phyloP scores from a whole-genome alignment of 768 basidiomycete genomes.

The Auricularia cornea region DNA sequence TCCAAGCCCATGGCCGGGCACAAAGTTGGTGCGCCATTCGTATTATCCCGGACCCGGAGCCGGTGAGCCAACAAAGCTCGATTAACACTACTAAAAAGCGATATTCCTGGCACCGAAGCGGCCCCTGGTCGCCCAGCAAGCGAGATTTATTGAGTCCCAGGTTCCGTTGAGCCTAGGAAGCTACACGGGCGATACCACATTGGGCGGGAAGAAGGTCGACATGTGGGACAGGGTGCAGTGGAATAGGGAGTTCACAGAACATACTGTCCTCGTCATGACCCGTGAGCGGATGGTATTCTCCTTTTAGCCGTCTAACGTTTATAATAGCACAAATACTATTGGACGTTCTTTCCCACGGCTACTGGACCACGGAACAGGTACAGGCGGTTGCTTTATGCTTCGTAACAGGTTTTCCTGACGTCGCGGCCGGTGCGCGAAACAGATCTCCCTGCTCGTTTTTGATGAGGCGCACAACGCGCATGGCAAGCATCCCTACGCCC shows the following conservation, averaged over 20 bases:
- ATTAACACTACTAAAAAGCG: slow-evolving; percentile 15
- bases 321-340: slow-evolving; percentile 69
- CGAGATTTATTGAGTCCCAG: slow-evolving; percentile 52
- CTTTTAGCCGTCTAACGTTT: slow-evolving; percentile 1
- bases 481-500: slow-evolving; percentile 50
- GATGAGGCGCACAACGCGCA: slow-evolving; percentile 47
- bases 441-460: slow-evolving; percentile 51
- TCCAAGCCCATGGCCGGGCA: slow-evolving; percentile 43
- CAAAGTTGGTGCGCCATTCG: slow-evolving; percentile 24
- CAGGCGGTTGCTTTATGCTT: too few species aligned
- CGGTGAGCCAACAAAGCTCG: too few species aligned
- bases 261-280: slow-evolving; percentile 83
- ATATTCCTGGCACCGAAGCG: slow-evolving; percentile 84
- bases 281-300: slow-evolving; percentile 44
- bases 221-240: slow-evolving; percentile 55
- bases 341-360: slow-evolving; percentile 71
- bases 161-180: slow-evolving; percentile 59
- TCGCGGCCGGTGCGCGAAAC: background rate
- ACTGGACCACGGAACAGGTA: slow-evolving; percentile 65
- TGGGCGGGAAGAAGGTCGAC: slow-evolving; percentile 44
- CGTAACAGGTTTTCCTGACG: background rate
- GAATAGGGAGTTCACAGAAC: slow-evolving; percentile 49
- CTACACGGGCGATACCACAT: slow-evolving; percentile 46
- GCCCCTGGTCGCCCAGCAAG: slow-evolving; percentile 77
- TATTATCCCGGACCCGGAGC: too few species aligned